A percentile compares a stretch with the other conserved stretches of the same genome.
Conservation (phyloP, 495 filamentous ascomycete species). For the Neurospora cerealis region DNA sequence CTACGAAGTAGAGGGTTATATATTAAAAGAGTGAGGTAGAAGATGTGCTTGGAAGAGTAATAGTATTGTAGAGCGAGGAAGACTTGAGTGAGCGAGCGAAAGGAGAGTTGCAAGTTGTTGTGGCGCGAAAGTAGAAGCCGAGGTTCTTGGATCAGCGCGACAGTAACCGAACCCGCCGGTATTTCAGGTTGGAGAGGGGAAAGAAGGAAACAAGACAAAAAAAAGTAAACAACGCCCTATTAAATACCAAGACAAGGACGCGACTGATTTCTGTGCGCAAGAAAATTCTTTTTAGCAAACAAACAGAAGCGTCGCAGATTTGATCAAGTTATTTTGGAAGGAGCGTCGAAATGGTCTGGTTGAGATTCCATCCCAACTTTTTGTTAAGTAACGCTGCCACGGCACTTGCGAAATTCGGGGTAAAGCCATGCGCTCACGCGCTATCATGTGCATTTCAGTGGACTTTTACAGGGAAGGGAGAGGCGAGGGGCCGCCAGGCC, state of each 20-base stretch:
- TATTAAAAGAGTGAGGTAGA: not conserved
- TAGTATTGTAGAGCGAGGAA: not conserved
- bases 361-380: not conserved
- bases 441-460: not conserved
- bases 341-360: not conserved
- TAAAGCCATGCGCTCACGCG: not conserved
- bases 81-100: not conserved
- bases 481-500: not conserved
- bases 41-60: constrained; percentile 1
- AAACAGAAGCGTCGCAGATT: not conserved
- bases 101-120: not conserved
- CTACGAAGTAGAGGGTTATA: not conserved
- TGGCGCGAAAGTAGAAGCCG: not conserved
- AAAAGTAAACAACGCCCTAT: not conserved
- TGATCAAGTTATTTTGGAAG: not conserved
- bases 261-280: not conserved
- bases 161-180: not conserved
- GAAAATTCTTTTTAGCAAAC: not conserved
- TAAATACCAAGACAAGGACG: not conserved
- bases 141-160: not conserved
- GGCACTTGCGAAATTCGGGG: not conserved
- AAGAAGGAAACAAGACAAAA: not conserved
- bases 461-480: not conserved
- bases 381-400: not conserved
- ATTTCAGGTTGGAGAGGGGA: not conserved